Evolutionary conservation across 176 grass and related monocot species (phyloP), one percentile per base, ranked within the genome.

Genomic region (Areca catechu): DNA sequence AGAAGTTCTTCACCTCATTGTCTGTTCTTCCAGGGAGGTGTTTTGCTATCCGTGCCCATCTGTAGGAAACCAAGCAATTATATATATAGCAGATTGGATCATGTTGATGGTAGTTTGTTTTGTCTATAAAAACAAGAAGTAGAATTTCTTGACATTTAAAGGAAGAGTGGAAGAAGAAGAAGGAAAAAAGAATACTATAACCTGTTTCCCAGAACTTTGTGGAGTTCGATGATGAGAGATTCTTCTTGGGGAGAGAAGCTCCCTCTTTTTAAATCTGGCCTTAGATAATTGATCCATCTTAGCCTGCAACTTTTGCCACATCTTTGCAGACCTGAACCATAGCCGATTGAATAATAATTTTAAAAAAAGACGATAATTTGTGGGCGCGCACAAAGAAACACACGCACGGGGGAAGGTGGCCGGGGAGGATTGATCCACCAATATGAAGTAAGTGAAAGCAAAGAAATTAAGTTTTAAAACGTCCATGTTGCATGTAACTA

Each of bases 221-320:
- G 94, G 85, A 98, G 94, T 19, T 98, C 84, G 10, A 98, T 30
- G 67, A 98, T 98, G 71, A 98, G 94, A 4, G 87, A 82, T 68
- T 98, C 94, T 79, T 98, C 94, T 67, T 93, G 81, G 58, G 80
- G 81, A 54, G 88, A 89, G 88, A 98, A 98, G 79, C 89, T 93
- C 3, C 94, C 94, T 70, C 94, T 82, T 74, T 98, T 98, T n/a
- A 98, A 67, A 66, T 98, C 94, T 48, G 88, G 94, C 53, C 94
- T 85, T 55, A 98, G 87, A 68, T 98, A 98, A 78, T 98, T 98
- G 82, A 98, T 98, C 94, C 94, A 98, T 76, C 94, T 63, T 72
- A 98, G 79, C 74, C 94, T 93, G 82, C 94, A 98, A 74, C 94
- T 98, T 79, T 98, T 98, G 43, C 94, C 94, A 24, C 94, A 98